Evolutionary conservation across 495 filamentous ascomycete species (phyloP).

Genomic region (Penicillium chermesinum): DNA sequence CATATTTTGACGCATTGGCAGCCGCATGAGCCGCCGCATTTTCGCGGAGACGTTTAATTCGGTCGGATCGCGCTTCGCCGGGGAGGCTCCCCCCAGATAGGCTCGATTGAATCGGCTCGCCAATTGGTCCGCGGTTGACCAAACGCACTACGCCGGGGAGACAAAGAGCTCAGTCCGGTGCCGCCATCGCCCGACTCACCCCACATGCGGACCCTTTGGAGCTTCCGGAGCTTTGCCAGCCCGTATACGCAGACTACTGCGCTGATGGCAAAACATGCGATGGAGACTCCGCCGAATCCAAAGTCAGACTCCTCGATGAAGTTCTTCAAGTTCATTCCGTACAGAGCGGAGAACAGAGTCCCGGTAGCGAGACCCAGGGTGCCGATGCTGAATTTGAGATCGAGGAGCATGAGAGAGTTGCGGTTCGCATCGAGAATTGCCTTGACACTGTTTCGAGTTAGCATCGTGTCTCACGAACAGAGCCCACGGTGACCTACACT

Average conservation of each 20-base stretch:
- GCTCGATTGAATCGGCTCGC: conserved; percentile 45
- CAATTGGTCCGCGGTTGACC: conserved; percentile 33
- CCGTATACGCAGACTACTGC: conserved; percentile 74
- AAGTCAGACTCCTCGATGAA: conserved; percentile 95
- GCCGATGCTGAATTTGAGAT: conserved; percentile 92
- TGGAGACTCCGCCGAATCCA: conserved; percentile 74
- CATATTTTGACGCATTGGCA: conserved; percentile 12
- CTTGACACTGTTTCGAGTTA: conserved; percentile 60
- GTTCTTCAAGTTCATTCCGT: conserved; percentile 98
- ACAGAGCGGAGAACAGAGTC: conserved; percentile 91
- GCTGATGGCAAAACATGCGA: conserved; percentile 64
- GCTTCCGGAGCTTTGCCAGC: conserved; percentile 71
- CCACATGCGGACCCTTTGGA: conserved; percentile 91
- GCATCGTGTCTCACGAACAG: neutral
- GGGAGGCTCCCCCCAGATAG: conserved; percentile 42
- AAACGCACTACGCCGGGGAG: conserved; percentile 19
- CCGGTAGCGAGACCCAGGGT: conserved; percentile 88
- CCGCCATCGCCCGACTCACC: conserved; percentile 42
- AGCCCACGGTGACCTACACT: conserved; percentile 57
- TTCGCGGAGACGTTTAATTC: conserved; percentile 39
- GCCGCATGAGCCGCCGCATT: conserved; percentile 24
- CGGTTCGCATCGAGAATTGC: conserved; percentile 97
- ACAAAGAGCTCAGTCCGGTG: conserved; percentile 26
- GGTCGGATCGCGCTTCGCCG: conserved; percentile 41
- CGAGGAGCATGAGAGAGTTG: conserved; percentile 96